These are phyloP conservation scores for Senna siamea DNA, from an alignment of 306 rosid species.

Conservation along the genomic window DNA sequence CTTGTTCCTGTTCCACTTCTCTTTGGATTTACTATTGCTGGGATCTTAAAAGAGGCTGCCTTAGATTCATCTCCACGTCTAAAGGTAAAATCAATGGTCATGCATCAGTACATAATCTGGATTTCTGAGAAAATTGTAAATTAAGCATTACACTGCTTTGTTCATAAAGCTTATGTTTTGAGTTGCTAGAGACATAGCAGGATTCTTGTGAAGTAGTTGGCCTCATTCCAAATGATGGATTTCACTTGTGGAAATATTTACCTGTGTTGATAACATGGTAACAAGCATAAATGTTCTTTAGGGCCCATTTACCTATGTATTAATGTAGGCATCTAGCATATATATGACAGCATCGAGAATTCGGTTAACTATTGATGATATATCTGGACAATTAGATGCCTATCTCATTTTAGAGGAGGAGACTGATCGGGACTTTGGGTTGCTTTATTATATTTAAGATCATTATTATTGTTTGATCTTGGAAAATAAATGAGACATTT, in stretches of 20 bases:
- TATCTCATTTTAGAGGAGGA: constrained; percentile 10
- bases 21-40: constrained; percentile 76
- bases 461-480: not conserved
- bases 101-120: constrained; percentile 17
- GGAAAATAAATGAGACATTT: not conserved
- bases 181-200: constrained; percentile 14
- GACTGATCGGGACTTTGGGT: constrained; percentile 7
- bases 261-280: not conserved
- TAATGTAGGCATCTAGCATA: constrained; percentile 12
- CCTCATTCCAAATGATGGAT: constrained; percentile 29
- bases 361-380: not conserved
- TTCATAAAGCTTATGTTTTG: constrained; percentile 10
- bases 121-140: constrained; percentile 27
- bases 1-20: constrained; percentile 69
- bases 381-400: constrained; percentile 14
- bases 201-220: constrained; percentile 9
- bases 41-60: constrained; percentile 63
- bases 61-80: constrained; percentile 68
- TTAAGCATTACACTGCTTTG: constrained; percentile 14
- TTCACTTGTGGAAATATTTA: not conserved
- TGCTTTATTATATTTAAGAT: constrained; percentile 1
- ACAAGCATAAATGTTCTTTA: not conserved
- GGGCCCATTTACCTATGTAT: not conserved
- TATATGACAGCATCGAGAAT: not conserved
- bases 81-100: constrained; percentile 53